Base-by-base conservation (phyloP, 495 filamentous ascomycete species). In the Astrothelium subdiscretum region DNA sequence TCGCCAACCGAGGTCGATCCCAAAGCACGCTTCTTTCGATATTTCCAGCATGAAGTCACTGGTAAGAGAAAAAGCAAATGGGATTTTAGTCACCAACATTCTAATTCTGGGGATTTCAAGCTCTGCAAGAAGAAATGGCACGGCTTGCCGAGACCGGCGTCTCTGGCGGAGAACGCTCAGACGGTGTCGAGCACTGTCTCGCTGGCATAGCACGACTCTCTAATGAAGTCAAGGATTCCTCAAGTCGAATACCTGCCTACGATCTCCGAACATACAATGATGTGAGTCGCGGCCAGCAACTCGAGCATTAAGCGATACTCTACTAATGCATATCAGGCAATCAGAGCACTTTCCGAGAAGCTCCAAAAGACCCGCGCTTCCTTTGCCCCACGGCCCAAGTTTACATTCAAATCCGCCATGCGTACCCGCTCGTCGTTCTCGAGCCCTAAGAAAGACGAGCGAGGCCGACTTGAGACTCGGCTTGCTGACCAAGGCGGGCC, bases 191-290 rank as follows among this genome's bases (percentile, higher is more conserved):
- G 61, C 80, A 87, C 65, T 86, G 81, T 66, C 76, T 88, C 40
- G 79, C 85, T 20, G 78, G 80, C 18, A 88, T 92, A 59, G 79
- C 82, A 22, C 77, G 80, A 42, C 78, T 92, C 18, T 87, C 86
- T 0, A 80, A 83, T 62, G 81, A 87, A 60, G 81, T 91, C 68
- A 84, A 84, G 65, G 85, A 88, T 75, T 80, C 84, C 6, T 80
- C 84, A 1, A 80, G 78, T 63, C 86, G 84, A 61, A 79, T 91
- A 29, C 87, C 89, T 5, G 81, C 87, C 2, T 89, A 90, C 67
- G 89, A 92, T 62, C 88, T 90, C 69, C 78, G 87, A 63, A 83
- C 84, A 22, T 91, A 89, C 69, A 77, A 82, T 32, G 85, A 88
- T 67, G 87, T 88, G 76, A 22, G 31, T 71, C 62, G 43, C 26